Evolutionary conservation across 306 rosid species (phyloP).

Genomic region (Cucurbita maxima): DNA sequence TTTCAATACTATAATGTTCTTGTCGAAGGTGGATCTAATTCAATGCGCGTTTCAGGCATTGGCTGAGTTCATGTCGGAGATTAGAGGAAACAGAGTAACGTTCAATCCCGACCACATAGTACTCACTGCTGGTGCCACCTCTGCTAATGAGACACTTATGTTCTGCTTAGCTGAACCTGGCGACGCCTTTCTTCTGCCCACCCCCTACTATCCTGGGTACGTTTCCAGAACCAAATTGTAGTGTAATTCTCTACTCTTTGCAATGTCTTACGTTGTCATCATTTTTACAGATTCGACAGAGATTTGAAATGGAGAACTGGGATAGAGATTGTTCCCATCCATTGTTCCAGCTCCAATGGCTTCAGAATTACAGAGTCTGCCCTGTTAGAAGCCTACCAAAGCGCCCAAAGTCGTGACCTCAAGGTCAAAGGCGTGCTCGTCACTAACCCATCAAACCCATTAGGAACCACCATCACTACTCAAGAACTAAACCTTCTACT

Average conservation of each 20-base stretch:
- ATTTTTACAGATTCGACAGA: background rate
- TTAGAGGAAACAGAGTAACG: constrained; percentile 4
- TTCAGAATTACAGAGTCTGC: constrained; percentile 3
- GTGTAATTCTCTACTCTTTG: background rate
- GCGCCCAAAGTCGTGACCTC: background rate
- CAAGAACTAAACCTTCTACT: constrained; percentile 1
- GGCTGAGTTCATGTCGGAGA: constrained; percentile 6
- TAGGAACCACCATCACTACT: background rate
- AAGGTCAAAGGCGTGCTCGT: constrained; percentile 2
- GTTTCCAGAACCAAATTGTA: background rate
- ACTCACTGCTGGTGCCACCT: constrained; percentile 8
- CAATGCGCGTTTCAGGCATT: background rate
- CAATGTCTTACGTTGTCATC: background rate
- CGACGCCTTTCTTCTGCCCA: constrained; percentile 7
- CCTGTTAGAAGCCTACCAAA: background rate
- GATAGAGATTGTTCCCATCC: background rate
- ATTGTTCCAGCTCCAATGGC: constrained; percentile 5
- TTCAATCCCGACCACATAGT: constrained; percentile 6
- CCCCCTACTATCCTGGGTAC: constrained; percentile 10
- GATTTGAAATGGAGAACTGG: constrained; percentile 10
- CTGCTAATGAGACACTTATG: constrained; percentile 7
- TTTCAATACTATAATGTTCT: background rate
- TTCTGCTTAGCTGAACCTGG: constrained; percentile 6
- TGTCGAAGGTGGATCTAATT: background rate
- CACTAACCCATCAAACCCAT: constrained; percentile 2